Base-by-base conservation (phyloP, 208 protist genomes). In the Angomonas deanei region DNA sequence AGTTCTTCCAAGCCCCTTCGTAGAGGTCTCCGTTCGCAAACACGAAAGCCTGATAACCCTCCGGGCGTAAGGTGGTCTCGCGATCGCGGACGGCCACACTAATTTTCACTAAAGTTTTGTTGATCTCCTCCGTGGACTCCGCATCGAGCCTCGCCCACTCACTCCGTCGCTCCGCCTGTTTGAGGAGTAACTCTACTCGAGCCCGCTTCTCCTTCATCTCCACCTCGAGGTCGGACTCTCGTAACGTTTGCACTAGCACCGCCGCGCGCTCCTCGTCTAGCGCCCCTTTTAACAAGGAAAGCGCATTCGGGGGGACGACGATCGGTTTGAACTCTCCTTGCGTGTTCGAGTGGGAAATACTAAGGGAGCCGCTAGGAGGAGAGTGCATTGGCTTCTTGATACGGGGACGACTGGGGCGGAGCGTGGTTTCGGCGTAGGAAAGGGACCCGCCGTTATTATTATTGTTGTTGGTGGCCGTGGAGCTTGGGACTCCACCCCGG, bases 1-100 rank as follows among this genome's bases (percentile, higher is more conserved):
- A 79, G 64, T 90, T 87, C 61, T 92, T 91, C 91, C 93, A 97
- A 57, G 85, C 64, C 5, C 93, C 93, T 63, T 93, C 86, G 77
- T 97, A 97, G 27, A 82, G 63, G 50, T 92, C 80, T 11, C 76
- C 80, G 38, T 94, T 93, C 19, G 78, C 78, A 63, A 94, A 92
- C 2, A 79, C 72, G 65, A 92, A 88, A 23, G 83, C 72, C 66
- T 92, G 88, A 63, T 92, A 87, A 48, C 88, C 88, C 26, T 91
- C 82, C 4, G 82, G 66, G 24, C 74, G 70, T 54, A 94, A 64
- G 26, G 71, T 63, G 10, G 73, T 87, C 26, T 76, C 68, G 0
- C 83, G 82, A 27, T 92, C 85, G 10, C 79, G 77, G 15, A 94
- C 76, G 23, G 76, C 83, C 32, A 78, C 13, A 33, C 24, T 62